Percentiles rank a stretch among this genome's conserved stretches.
Conservation (phyloP, 441 rosid genomes). For the Bocquillonia castaneifolia region DNA sequence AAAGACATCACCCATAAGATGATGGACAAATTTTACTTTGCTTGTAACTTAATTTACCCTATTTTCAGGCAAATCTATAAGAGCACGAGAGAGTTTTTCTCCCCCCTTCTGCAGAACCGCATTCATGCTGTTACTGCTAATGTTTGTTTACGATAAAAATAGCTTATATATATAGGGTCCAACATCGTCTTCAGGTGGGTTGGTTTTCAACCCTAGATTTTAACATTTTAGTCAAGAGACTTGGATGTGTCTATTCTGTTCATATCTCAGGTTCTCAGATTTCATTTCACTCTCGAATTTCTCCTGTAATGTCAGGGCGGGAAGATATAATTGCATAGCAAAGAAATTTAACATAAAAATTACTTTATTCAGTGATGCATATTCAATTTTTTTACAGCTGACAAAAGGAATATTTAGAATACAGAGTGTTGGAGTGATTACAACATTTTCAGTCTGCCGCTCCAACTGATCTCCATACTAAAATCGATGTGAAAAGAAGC, state of each 20-base stretch:
- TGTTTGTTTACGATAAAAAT: too few species aligned
- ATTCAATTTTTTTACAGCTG: neutral
- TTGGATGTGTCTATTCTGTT: neutral
- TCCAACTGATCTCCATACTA: constrained; percentile 15
- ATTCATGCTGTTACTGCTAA: neutral
- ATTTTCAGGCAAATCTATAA: neutral
- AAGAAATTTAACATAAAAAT: too few species aligned
- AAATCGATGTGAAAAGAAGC: neutral
- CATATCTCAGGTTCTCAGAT: neutral
- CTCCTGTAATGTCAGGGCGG: too few species aligned
- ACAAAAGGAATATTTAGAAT: neutral
- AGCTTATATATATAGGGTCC: neutral
- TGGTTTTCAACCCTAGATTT: neutral
- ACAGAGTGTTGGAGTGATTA: neutral
- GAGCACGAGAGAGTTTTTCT: neutral
- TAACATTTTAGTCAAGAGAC: neutral
- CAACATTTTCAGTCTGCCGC: neutral
- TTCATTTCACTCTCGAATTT: neutral
- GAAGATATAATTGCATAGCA: neutral
- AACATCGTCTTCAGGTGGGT: neutral
- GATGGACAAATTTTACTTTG: constrained; percentile 4
- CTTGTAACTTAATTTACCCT: neutral
- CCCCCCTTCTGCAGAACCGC: neutral
- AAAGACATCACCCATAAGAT: constrained; percentile 38
- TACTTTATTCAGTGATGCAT: neutral